Evolutionary conservation across 495 filamentous ascomycete genomes (phyloP), one percentile per base, ranked within the genome.

Genomic region (Cercophora newfieldiana): DNA sequence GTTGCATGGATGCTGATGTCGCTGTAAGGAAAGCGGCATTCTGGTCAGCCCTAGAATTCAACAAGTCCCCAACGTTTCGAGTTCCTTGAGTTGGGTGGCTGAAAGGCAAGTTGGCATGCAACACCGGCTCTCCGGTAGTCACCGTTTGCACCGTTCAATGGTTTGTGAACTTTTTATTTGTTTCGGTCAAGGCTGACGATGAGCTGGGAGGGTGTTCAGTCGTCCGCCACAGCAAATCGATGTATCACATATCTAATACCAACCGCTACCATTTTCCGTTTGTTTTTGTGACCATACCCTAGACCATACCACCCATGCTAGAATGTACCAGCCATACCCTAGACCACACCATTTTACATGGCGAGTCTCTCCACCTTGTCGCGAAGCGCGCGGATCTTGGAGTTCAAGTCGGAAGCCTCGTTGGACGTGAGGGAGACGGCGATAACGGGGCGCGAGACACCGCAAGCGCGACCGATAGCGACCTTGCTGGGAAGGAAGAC

Each of bases 331-430:
- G n/a, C n/a, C n/a, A n/a, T n/a, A 33, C 47, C 25, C 48, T 18
- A 57, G 62, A 21, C 37, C 33, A 19, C 14, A 24, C 31, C 58
- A 31, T 59, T 74, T 88, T 92, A 99, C 81, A 99, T 96, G 87
- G 94, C 92, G 62, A 97, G 85, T 72, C 95, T 86, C 84, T 99
- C 95, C 49, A 99, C 92, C 89, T 97, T 95, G 77, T 94, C 90
- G 85, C 94, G 97, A 72, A 98, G 79, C 53, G 83, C 79, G 64
- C 89, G 82, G 77, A 98, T 97, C 85, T 95, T 91, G 68, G 83
- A 82, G 79, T 88, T 89, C 30, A 98, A 83, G 74, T 97, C 95
- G 63, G 86, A 90, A 16, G 91, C 92, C 80, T 97, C 95, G 84
- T 97, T 98, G 70, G 90, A 93, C 44, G 92, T 97, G 73, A 97